phyloP scores from a whole-genome alignment of 139 green algal genomes.

The Chlorokybus atmophyticus region DNA sequence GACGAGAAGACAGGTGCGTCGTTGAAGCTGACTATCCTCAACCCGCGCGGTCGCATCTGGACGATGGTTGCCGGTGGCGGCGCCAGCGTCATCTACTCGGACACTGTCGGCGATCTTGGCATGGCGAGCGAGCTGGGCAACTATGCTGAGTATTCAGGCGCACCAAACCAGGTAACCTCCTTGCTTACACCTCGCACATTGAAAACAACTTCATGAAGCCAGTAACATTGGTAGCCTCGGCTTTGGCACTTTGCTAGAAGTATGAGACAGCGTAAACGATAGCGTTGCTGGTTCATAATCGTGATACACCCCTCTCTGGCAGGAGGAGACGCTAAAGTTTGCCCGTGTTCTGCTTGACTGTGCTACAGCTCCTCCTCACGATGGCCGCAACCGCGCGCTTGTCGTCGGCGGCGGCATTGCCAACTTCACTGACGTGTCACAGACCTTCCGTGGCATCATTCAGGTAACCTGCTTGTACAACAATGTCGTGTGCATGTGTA shows the following conservation, averaged over 20 bases:
- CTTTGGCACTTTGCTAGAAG: too few species aligned
- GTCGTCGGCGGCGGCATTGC: conserved; percentile 84
- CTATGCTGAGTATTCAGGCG: conserved; percentile 84
- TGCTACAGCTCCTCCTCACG: conserved; percentile 45
- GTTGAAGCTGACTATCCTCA: conserved; percentile 85
- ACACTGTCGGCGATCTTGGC: conserved; percentile 75
- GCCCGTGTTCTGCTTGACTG: conserved; percentile 36
- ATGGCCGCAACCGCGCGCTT: conserved; percentile 56
- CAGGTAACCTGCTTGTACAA: too few species aligned
- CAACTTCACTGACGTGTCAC: conserved; percentile 92
- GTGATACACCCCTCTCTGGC: too few species aligned
- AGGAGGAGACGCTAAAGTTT: conserved; percentile 43
- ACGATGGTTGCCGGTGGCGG: conserved; percentile 81
- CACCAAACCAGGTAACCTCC: conserved; percentile 55
- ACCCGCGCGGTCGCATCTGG: conserved; percentile 76
- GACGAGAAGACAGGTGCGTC: conserved; percentile 65
- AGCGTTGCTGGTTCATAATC: too few species aligned
- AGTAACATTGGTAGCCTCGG: too few species aligned
- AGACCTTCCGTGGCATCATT: conserved; percentile 87
- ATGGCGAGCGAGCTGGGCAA: conserved; percentile 70
- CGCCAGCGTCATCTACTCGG: conserved; percentile 78
- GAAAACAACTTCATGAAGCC: too few species aligned
- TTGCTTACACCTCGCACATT: too few species aligned
- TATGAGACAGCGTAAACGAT: too few species aligned
- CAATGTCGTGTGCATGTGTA: too few species aligned